phyloP scores from a whole-genome alignment of 495 filamentous ascomycete genomes.

The Hyaloscypha hepaticicola region DNA sequence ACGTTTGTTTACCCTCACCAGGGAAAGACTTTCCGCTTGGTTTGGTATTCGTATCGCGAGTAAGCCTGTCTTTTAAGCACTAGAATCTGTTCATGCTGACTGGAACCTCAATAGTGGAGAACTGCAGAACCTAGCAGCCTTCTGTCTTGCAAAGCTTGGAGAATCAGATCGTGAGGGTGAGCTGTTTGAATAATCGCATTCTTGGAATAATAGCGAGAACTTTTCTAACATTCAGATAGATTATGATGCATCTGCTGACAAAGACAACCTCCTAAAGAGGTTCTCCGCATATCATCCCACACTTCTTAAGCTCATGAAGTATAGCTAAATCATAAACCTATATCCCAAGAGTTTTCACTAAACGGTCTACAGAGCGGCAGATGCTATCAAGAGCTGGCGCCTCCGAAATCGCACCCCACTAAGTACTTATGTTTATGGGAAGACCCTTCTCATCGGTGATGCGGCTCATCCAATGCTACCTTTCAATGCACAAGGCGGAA shows the following conservation, averaged over 20 bases:
- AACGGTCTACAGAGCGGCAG: slow-evolving; percentile 6
- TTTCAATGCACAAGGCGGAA: background rate
- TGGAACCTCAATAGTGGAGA: background rate
- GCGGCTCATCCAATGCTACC: slow-evolving; percentile 55
- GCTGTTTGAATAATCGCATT: background rate
- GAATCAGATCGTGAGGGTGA: background rate
- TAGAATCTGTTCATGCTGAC: background rate
- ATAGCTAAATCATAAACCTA: background rate
- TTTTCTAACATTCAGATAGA: too few relatives aligned
- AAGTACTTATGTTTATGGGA: slow-evolving; percentile 47
- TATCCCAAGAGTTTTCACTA: background rate
- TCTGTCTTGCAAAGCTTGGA: background rate
- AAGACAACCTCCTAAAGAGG: background rate
- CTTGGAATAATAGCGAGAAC: too few relatives aligned
- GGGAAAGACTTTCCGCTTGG: background rate
- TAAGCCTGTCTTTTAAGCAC: background rate
- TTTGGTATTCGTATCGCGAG: background rate
- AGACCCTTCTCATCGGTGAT: slow-evolving; percentile 55
- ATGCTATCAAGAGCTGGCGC: slow-evolving; percentile 54
- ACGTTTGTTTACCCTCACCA: background rate
- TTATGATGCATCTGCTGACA: background rate
- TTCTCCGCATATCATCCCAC: background rate
- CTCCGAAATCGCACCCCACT: slow-evolving; percentile 55
- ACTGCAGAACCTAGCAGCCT: background rate
- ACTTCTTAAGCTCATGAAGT: background rate